Conservation (phyloP, 2,329 filamentous ascomycete genomes). For the Penicillium verrucosum region DNA sequence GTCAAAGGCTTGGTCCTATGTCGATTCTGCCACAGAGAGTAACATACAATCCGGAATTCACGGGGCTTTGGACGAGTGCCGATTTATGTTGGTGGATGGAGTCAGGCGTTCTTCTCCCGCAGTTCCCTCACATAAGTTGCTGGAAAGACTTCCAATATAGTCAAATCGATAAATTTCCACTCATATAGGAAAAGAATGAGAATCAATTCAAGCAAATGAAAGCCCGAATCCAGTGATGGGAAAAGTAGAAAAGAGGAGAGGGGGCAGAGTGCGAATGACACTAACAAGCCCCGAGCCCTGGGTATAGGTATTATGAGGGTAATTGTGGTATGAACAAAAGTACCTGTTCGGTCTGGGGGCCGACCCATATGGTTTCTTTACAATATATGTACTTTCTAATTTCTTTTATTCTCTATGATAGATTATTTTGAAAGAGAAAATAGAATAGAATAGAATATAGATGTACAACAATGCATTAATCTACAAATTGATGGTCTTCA, state of each 20-base stretch:
- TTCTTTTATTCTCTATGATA: not conserved
- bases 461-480: too few species aligned
- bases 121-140: not conserved
- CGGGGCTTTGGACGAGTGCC: not conserved
- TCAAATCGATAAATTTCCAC: not conserved
- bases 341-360: not conserved
- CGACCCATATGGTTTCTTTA: not conserved
- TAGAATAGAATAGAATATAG: too few species aligned
- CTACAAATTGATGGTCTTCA: too few species aligned
- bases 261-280: conserved; percentile 11
- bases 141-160: not conserved
- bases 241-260: conserved; percentile 3
- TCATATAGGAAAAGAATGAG: not conserved
- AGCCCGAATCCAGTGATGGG: not conserved
- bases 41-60: not conserved
- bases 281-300: conserved; percentile 10
- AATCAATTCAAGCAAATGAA: too few species aligned
- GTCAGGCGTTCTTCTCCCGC: not conserved
- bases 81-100: not conserved
- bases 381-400: not conserved
- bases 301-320: conserved; percentile 1
- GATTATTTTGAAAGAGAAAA: too few species aligned
- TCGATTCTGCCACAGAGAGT: not conserved
- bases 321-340: conserved; percentile 1
- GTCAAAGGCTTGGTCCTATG: not conserved